Evolutionary conservation across 1,139 yeast species (phyloP).

Genomic region (Komagataea norvegica): DNA sequence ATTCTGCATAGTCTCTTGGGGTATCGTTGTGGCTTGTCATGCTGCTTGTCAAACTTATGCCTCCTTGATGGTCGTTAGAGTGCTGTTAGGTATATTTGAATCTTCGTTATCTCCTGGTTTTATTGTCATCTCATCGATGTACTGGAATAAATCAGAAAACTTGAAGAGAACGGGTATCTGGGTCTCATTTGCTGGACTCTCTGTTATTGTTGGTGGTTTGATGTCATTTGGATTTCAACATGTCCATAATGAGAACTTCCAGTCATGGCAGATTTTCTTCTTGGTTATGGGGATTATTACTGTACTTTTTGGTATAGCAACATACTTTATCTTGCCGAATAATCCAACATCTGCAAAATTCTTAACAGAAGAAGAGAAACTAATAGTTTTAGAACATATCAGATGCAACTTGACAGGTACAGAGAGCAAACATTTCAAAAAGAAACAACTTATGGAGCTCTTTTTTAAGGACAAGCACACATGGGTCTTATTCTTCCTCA

Average conservation of each 20-base stretch:
- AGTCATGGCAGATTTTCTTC: conserved; percentile 43
- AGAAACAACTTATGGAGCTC: conserved; percentile 42
- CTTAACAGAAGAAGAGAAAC: conserved; percentile 44
- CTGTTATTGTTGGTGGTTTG: conserved; percentile 43
- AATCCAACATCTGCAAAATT: conserved; percentile 46
- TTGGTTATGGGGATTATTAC: conserved; percentile 42
- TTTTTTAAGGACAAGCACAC: conserved; percentile 40
- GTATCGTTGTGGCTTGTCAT: conserved; percentile 41
- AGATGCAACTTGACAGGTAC: conserved; percentile 44
- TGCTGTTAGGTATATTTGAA: conserved; percentile 48
- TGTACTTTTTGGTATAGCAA: conserved; percentile 41
- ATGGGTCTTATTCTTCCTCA: conserved; percentile 35
- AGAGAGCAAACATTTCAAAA: conserved; percentile 48
- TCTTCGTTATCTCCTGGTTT: conserved; percentile 48
- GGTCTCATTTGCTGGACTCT: conserved; percentile 48
- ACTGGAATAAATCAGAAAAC: conserved; percentile 43
- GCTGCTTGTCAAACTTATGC: conserved; percentile 41
- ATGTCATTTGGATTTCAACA: conserved; percentile 42
- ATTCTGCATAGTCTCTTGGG: conserved; percentile 41
- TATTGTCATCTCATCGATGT: conserved; percentile 46
- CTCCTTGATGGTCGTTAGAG: conserved; percentile 41
- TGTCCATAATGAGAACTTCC: conserved; percentile 22
- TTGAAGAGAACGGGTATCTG: conserved; percentile 42
- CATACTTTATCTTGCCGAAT: conserved; percentile 44
- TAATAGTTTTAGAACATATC: conserved; percentile 45